Percentiles rank a stretch among this genome's conserved stretches.
Conservation (phyloP, 2,329 filamentous ascomycete genomes). For the Epichloe bromicola region DNA sequence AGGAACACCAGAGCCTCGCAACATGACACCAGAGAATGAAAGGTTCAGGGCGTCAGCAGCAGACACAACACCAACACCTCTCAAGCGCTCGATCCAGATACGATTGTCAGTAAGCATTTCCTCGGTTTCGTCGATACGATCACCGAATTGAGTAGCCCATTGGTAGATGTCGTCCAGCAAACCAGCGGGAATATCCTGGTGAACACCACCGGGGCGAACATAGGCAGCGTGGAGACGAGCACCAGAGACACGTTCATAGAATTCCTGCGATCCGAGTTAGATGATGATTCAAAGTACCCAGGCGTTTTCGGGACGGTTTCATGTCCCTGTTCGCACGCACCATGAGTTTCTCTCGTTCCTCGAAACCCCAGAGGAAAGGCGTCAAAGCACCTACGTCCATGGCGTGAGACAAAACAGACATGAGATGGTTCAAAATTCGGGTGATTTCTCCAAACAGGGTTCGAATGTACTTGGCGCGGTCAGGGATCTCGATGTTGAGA, state of each 20-base stretch:
- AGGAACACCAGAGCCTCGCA: constrained; percentile 88
- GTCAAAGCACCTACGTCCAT: constrained; percentile 98
- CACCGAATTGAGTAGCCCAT: constrained; percentile 97
- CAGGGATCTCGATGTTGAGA: constrained; percentile 89
- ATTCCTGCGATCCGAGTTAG: constrained; percentile 54
- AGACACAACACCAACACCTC: constrained; percentile 81
- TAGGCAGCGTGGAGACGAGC: constrained; percentile 96
- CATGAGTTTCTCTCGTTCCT: constrained; percentile 99
- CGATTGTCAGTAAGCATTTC: constrained; percentile 98
- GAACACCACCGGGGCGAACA: constrained; percentile 89
- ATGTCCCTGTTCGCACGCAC: constrained; percentile 36
- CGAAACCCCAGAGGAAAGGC: constrained; percentile 98
- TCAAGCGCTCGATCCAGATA: constrained; percentile 92
- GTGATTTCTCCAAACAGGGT: constrained; percentile 95
- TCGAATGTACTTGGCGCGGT: constrained; percentile 91
- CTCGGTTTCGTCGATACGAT: constrained; percentile 97
- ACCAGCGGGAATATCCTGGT: constrained; percentile 86
- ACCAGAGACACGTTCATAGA: constrained; percentile 97
- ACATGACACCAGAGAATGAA: constrained; percentile 94
- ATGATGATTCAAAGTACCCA: not conserved
- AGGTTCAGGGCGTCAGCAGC: constrained; percentile 94
- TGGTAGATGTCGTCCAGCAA: constrained; percentile 98
- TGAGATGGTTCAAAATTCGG: constrained; percentile 87
- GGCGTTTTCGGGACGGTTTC: not conserved
- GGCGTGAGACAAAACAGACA: constrained; percentile 93